These are phyloP conservation scores for Penicillium lagena DNA, from an alignment of 495 filamentous ascomycete genomes.

Conservation along the genomic window DNA sequence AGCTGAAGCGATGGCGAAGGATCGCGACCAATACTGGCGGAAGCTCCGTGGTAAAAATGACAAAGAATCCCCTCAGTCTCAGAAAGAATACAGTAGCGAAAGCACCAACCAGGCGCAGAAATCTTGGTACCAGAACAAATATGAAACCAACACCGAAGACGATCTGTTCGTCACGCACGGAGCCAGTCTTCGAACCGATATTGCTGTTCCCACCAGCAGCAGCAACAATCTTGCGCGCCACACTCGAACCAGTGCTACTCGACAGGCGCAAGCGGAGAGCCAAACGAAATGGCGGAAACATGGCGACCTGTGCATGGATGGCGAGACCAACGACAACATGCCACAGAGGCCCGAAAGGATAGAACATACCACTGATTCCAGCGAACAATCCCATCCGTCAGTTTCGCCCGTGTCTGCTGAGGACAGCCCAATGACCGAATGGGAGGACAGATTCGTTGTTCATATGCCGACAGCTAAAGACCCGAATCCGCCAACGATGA, in stretches of 20 bases:
- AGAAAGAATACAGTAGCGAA: slow-evolving; percentile 11
- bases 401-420: slow-evolving; percentile 30
- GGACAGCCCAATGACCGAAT: slow-evolving; percentile 26
- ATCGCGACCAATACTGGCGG: slow-evolving; percentile 25
- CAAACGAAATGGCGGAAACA: slow-evolving; percentile 19
- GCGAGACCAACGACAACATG: slow-evolving; percentile 9
- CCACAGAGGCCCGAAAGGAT: slow-evolving; percentile 13
- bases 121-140: slow-evolving; percentile 6
- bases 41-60: slow-evolving; percentile 25
- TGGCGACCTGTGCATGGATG: slow-evolving; percentile 17
- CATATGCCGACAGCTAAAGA: slow-evolving; percentile 42
- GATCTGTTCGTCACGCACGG: slow-evolving; percentile 15
- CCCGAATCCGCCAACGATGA: slow-evolving; percentile 37
- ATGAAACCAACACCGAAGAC: slow-evolving; percentile 4
- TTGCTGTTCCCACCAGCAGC: slow-evolving; percentile 18
- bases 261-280: slow-evolving; percentile 5
- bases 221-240: slow-evolving; percentile 5
- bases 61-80: slow-evolving; percentile 18
- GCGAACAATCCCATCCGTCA: slow-evolving; percentile 22
- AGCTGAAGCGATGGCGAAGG: slow-evolving; percentile 12
- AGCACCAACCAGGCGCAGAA: slow-evolving; percentile 13
- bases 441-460: slow-evolving; percentile 42
- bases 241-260: not conserved
- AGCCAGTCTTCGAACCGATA: slow-evolving; percentile 21
- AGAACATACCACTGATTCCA: slow-evolving; percentile 21